These are phyloP conservation scores for Singerocomus inundabilis DNA, from an alignment of 1,284 basidiomycete species.

Conservation along the genomic window DNA sequence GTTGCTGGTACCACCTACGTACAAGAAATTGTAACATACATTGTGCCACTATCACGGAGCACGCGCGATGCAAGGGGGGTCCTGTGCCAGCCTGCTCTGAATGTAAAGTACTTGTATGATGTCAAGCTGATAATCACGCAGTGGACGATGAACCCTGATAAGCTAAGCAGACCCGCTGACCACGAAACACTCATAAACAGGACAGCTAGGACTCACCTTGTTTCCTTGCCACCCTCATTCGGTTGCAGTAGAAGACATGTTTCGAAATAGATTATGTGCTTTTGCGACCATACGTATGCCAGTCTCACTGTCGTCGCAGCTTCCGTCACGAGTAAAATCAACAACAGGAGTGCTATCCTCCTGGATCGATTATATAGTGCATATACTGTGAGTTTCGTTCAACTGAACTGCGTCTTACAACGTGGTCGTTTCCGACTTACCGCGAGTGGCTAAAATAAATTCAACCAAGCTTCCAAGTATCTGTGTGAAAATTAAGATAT, in stretches of 20 bases:
- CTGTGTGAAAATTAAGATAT: conserved; percentile 10
- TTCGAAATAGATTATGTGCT: neutral
- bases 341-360: conserved; percentile 10
- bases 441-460: conserved; percentile 18
- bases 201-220: conserved; percentile 11
- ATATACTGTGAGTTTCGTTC: conserved; percentile 11
- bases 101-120: conserved; percentile 18
- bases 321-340: conserved; percentile 16
- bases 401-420: neutral
- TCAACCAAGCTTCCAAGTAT: conserved; percentile 13
- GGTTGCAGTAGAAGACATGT: conserved; percentile 13
- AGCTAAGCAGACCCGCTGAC: conserved; percentile 4
- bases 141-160: conserved; percentile 16
- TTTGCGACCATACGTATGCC: conserved; percentile 1
- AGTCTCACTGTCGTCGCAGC: neutral
- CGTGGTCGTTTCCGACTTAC: conserved; percentile 8
- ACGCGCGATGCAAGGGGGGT: conserved; percentile 23
- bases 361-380: conserved; percentile 24
- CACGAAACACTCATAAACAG: neutral
- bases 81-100: conserved; percentile 13
- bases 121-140: conserved; percentile 20
- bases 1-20: neutral
- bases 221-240: neutral
- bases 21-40: conserved; percentile 14
- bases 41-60: conserved; percentile 17